Evolutionary conservation across 352 stramenopile genomes (phyloP).

Genomic region (Globisporangium orthogonon): DNA sequence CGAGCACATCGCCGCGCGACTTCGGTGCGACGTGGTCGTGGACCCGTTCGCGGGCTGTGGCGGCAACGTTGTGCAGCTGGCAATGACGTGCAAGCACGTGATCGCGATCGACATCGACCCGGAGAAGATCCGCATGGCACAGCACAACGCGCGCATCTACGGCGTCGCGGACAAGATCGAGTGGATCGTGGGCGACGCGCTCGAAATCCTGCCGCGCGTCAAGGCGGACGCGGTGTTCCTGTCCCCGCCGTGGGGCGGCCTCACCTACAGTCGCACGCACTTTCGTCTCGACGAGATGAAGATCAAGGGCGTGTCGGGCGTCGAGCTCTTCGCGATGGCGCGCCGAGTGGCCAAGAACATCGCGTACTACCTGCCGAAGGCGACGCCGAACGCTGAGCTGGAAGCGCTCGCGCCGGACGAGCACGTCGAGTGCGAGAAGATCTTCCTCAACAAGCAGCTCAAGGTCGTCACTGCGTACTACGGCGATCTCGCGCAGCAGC

Average conservation of each 20-base stretch:
- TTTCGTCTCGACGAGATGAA: constrained; percentile 67
- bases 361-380: constrained; percentile 79
- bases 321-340: constrained; percentile 59
- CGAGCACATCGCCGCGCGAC: constrained; percentile 76
- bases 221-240: constrained; percentile 88
- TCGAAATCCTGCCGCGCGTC: constrained; percentile 69
- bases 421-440: constrained; percentile 64
- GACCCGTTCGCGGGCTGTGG: constrained; percentile 91
- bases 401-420: constrained; percentile 43
- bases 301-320: constrained; percentile 46
- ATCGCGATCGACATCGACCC: constrained; percentile 92
- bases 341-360: constrained; percentile 60
- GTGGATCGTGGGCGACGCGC: constrained; percentile 87
- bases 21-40: constrained; percentile 79
- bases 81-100: constrained; percentile 81
- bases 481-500: constrained; percentile 36
- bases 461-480: constrained; percentile 85
- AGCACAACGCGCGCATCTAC: constrained; percentile 89
- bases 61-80: constrained; percentile 92
- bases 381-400: constrained; percentile 45
- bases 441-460: constrained; percentile 73
- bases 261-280: constrained; percentile 59
- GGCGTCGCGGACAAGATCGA: constrained; percentile 88
- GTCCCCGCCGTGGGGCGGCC: constrained; percentile 86
- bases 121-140: constrained; percentile 84